These are phyloP conservation scores for Tubosaeta sp. DNA, from an alignment of 768 basidiomycete species.

Conservation along the genomic window DNA sequence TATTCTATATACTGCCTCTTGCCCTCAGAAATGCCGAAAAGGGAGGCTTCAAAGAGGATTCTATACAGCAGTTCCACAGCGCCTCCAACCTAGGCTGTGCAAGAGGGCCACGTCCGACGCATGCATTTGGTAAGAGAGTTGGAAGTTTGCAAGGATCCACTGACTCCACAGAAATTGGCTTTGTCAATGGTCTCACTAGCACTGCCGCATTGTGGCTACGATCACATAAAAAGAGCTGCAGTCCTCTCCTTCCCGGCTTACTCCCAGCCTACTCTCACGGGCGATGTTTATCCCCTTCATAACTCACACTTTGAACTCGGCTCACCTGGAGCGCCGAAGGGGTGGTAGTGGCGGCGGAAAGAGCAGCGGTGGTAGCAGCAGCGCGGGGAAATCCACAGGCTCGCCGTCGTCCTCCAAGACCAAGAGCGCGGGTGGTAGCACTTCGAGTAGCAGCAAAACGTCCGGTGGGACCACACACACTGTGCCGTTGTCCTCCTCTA, in stretches of 20 bases:
- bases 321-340: slow-evolving; percentile 26
- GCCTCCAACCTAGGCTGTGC: too few species aligned
- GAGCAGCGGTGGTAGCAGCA: slow-evolving; percentile 12
- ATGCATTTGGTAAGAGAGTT: too few species aligned
- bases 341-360: slow-evolving; percentile 30
- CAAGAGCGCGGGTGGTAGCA: neutral
- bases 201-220: neutral
- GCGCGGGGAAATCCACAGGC: slow-evolving; percentile 10
- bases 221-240: neutral
- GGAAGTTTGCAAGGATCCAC: too few species aligned
- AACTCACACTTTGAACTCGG: neutral
- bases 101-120: too few species aligned
- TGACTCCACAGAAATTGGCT: too few species aligned
- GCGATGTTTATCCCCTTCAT: slow-evolving; percentile 22
- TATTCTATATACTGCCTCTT: too few species aligned
- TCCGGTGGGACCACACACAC: slow-evolving; percentile 7
- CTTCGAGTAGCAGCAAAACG: neutral
- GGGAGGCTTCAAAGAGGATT: too few species aligned
- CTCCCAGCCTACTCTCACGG: too few species aligned
- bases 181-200: too few species aligned
- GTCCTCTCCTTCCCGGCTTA: too few species aligned
- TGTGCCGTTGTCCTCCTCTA: slow-evolving; percentile 18
- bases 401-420: slow-evolving; percentile 2
- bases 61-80: too few species aligned
- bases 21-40: neutral